Evolutionary conservation across 163 green algal genomes (phyloP).

Genomic region (Coccomyxa subellipsoidea): DNA sequence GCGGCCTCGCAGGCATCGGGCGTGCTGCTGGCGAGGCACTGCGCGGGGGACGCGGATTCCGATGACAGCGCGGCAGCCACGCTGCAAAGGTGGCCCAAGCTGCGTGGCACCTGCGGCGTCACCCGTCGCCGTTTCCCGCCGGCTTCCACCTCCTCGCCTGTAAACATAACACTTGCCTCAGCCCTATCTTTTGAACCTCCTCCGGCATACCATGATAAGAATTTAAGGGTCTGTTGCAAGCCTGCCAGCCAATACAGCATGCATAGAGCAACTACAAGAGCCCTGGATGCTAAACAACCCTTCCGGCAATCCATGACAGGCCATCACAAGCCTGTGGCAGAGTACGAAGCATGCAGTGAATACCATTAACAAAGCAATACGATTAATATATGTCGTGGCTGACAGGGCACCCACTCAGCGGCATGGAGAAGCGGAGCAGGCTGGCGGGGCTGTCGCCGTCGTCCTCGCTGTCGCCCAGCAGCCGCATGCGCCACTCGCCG

Average conservation of each 20-base stretch:
- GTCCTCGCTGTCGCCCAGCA: not conserved
- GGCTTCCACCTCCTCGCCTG: not conserved
- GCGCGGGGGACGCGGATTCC: not conserved
- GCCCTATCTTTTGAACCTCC: no score
- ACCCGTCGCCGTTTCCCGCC: not conserved
- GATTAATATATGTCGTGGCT: no score
- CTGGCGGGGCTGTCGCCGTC: slow-evolving; percentile 6
- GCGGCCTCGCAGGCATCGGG: not conserved
- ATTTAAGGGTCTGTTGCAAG: no score
- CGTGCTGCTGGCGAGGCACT: not conserved
- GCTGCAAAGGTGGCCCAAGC: not conserved
- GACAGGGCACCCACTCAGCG: not conserved
- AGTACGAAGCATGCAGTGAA: not conserved
- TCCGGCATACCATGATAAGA: no score
- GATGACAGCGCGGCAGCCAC: not conserved
- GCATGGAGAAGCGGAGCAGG: not conserved
- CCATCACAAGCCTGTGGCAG: not conserved
- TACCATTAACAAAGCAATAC: not conserved
- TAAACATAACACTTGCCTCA: no score
- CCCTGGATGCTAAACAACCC: not conserved
- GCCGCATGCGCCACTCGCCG: not conserved
- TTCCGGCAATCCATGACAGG: not conserved
- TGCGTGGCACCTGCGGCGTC: not conserved
- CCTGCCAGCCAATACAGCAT: no score
- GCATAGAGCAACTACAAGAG: no score